These are phyloP conservation scores for Aurantiochytrium sp. DNA, from an alignment of 108 stramenopile genomes.

Conservation along the genomic window DNA sequence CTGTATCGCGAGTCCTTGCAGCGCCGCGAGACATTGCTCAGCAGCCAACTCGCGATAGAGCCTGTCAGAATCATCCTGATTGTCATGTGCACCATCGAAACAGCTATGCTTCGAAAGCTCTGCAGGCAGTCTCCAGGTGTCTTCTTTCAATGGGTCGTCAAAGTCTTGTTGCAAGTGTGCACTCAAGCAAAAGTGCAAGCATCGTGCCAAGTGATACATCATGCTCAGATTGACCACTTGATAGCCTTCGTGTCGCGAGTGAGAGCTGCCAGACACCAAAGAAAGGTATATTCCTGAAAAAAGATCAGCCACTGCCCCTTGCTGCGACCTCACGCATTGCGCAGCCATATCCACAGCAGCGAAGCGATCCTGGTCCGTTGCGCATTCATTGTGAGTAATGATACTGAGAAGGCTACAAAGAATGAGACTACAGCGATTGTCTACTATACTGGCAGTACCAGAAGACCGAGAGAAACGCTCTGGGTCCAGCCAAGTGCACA, in stretches of 20 bases:
- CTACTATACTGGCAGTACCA: background rate
- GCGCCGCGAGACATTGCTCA: background rate
- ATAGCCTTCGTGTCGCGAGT: background rate
- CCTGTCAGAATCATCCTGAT: too few species aligned
- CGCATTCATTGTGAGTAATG: background rate
- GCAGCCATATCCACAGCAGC: background rate
- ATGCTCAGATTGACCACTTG: background rate
- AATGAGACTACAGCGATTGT: background rate
- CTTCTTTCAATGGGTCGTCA: background rate
- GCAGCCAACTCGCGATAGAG: background rate
- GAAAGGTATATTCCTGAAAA: background rate
- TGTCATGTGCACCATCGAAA: too few species aligned
- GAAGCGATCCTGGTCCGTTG: background rate
- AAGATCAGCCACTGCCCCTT: background rate
- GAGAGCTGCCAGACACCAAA: too few species aligned
- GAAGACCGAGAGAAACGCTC: background rate
- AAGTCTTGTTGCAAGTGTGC: background rate
- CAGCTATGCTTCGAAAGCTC: background rate
- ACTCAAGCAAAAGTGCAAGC: background rate
- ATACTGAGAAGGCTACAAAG: background rate
- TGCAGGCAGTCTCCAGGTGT: background rate
- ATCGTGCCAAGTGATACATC: background rate
- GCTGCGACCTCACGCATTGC: background rate
- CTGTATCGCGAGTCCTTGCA: background rate
- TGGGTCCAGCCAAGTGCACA: background rate